These are phyloP conservation scores for Thozetella sp. DNA, from an alignment of 495 filamentous ascomycete species.

Conservation along the genomic window DNA sequence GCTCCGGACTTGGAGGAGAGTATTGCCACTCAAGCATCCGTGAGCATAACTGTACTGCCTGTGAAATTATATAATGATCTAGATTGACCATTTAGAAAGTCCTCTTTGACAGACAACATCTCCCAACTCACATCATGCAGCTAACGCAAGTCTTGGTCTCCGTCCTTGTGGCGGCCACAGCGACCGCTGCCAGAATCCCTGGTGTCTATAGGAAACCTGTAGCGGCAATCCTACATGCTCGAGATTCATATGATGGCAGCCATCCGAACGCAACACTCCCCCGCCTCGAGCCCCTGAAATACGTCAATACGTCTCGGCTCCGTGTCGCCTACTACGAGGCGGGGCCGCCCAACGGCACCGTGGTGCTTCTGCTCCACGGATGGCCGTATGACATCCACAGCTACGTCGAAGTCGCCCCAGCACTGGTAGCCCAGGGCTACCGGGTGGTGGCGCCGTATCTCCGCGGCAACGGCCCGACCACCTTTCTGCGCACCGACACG, in stretches of 20 bases:
- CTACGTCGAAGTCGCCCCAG: conserved; percentile 19
- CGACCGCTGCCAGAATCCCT: neutral
- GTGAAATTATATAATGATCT: too few relatives aligned
- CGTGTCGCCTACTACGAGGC: conserved; percentile 12
- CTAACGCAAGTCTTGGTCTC: too few relatives aligned
- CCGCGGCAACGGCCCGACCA: conserved; percentile 22
- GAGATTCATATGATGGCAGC: neutral
- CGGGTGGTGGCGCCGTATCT: conserved; percentile 26
- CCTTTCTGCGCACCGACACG: conserved; percentile 14
- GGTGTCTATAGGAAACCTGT: neutral
- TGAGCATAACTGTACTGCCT: too few relatives aligned
- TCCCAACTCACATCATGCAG: too few relatives aligned
- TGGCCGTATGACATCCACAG: conserved; percentile 25
- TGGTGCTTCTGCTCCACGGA: conserved; percentile 19
- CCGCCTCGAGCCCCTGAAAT: conserved; percentile 3
- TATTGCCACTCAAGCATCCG: too few relatives aligned
- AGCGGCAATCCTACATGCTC: neutral
- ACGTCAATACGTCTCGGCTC: conserved; percentile 11
- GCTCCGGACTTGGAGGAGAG: too few relatives aligned
- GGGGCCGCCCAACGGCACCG: neutral
- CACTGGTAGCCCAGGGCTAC: conserved; percentile 16
- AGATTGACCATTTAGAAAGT: too few relatives aligned
- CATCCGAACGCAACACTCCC: neutral
- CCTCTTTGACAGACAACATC: too few relatives aligned
- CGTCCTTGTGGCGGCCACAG: neutral